These are phyloP conservation scores for Pseudogymnoascus sp. DNA, from an alignment of 2,329 filamentous ascomycete genomes.

Conservation along the genomic window DNA sequence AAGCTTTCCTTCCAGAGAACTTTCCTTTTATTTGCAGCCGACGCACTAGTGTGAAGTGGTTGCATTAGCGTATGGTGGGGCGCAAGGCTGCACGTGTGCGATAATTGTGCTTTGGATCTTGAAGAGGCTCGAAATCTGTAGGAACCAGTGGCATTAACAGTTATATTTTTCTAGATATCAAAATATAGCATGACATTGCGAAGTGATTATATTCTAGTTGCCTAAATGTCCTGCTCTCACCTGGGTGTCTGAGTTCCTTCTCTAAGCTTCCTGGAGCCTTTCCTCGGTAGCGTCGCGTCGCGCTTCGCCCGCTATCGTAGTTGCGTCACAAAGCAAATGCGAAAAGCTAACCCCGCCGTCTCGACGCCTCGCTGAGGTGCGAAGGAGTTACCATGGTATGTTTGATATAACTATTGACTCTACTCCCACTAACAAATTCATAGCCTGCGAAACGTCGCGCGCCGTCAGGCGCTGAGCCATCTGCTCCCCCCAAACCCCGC, in stretches of 20 bases:
- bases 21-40: constrained; percentile 8
- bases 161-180: background rate
- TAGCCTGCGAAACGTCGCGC: constrained; percentile 26
- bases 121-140: background rate
- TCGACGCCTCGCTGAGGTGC: constrained; percentile 1
- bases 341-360: background rate
- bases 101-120: background rate
- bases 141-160: background rate
- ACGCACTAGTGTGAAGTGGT: background rate
- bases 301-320: background rate
- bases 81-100: background rate
- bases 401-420: background rate
- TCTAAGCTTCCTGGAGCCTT: background rate
- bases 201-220: background rate
- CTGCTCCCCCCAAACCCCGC: constrained; percentile 40
- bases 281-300: constrained; percentile 1
- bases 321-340: constrained; percentile 6
- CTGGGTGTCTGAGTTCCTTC: background rate
- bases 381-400: background rate
- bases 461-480: constrained; percentile 13
- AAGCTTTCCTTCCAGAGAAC: background rate
- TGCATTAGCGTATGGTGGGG: constrained; percentile 2
- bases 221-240: background rate
- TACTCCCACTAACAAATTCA: background rate
- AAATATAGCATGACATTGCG: background rate